Base-by-base conservation (phyloP, 2,329 filamentous ascomycete genomes). In the Ilyonectria destructans region DNA sequence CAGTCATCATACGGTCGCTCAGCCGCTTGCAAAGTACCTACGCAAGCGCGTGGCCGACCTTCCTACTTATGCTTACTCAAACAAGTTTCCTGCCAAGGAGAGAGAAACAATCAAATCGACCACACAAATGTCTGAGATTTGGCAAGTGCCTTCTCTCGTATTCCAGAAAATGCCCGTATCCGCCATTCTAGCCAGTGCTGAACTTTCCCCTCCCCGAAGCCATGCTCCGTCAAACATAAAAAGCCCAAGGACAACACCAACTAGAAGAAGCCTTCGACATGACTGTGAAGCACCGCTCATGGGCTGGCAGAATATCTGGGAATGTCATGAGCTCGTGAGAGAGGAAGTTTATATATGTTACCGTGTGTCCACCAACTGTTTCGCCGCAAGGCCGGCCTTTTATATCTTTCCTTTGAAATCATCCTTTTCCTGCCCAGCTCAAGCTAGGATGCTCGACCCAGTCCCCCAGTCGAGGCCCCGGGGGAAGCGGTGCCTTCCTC, bases 261-360 rank as follows among this genome's bases (percentile, higher is more conserved):
- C 55, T 48, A 66, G 71, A 74, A 77, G 69, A 74, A 74, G 71
- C 66, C 73, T 75, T 77, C 72, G 66, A 65, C 61, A 68, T 56
- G 65, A 59, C 45, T 56, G 65, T 56, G 48, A 69, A 71, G 49
- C 64, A 65, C 67, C 70, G 68, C 70, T 54, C 66, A 69, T 74
- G 69, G 69, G 68, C 62, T 65, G 66, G 66, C 62, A 71, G 63
- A 59, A 66, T 69, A 70, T 68, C 73, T 74, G 71, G 63, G 62
- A 74, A 77, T 62, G 65, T 74, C 78, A 76, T 79, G 74, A 75
- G 71, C 77, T 80, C 78, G 79, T 80, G 76, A 80, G 77, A 79
- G 77, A 77, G 71, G 75, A 77, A 72, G 72, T 76, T 74, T 77
- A 78, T 78, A 75, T 74, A 74, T 74, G 70, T 75, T 71, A 68